A percentile compares a stretch with the other conserved stretches of the same genome.
Conservation (phyloP, 805 yeast species). For the Zygotorulaspora chibaensis region DNA sequence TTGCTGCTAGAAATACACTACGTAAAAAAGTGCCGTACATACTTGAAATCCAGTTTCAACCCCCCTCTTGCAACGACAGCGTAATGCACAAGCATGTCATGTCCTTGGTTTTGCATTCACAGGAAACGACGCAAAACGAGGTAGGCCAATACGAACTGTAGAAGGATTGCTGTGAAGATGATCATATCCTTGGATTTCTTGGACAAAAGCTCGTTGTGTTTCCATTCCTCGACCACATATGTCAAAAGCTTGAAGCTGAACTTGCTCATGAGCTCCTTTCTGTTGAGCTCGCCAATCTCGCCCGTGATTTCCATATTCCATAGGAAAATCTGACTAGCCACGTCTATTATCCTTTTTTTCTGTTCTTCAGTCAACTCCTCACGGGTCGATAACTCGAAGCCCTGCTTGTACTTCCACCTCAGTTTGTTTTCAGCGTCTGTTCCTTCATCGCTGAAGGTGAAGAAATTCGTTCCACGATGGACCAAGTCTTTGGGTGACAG, state of each 20-base stretch:
- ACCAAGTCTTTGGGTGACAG: conserved; percentile 60
- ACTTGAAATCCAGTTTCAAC: not conserved
- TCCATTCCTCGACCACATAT: conserved; percentile 33
- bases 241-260: conserved; percentile 49
- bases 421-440: conserved; percentile 62
- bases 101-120: not conserved
- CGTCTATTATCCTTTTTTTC: conserved; percentile 65
- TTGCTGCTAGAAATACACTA: not conserved
- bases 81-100: not conserved
- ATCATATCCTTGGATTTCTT: conserved; percentile 11
- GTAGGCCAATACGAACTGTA: conserved; percentile 13
- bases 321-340: conserved; percentile 59
- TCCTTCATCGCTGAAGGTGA: conserved; percentile 48
- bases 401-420: conserved; percentile 64
- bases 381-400: conserved; percentile 74
- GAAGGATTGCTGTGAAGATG: conserved; percentile 5
- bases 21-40: not conserved
- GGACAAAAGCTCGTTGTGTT: conserved; percentile 23
- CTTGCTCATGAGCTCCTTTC: conserved; percentile 50
- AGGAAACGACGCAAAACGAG: conserved; percentile 9
- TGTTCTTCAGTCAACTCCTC: conserved; percentile 63
- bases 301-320: conserved; percentile 56
- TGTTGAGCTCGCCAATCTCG: conserved; percentile 66
- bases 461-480: conserved; percentile 63
- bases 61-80: too few relatives aligned